Evolutionary conservation across 495 filamentous ascomycete genomes (phyloP).

Genomic region (Trichoderma erinaceum): DNA sequence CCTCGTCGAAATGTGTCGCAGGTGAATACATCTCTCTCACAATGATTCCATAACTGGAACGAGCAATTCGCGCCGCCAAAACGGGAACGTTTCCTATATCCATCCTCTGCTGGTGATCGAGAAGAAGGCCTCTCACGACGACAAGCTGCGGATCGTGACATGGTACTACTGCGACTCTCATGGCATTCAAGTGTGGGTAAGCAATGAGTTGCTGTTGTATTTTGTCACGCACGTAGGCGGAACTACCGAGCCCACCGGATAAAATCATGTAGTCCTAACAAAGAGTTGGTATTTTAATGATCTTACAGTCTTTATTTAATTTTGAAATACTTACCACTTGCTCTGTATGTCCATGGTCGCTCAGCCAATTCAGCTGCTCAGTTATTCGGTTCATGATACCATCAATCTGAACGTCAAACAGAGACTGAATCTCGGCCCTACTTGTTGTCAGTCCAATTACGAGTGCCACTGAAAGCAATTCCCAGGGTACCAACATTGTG

Average conservation of each 20-base stretch:
- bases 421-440: slow-evolving; percentile 42
- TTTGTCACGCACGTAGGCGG: slow-evolving; percentile 49
- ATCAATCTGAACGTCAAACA: slow-evolving; percentile 53
- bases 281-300: not conserved
- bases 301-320: not conserved
- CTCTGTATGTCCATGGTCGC: slow-evolving; percentile 36
- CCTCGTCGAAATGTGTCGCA: slow-evolving; percentile 37
- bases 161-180: too few species aligned
- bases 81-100: slow-evolving; percentile 16
- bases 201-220: slow-evolving; percentile 28
- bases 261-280: slow-evolving; percentile 50
- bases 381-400: slow-evolving; percentile 48
- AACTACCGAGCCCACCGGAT: slow-evolving; percentile 61
- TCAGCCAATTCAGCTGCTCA: slow-evolving; percentile 47
- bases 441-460: not conserved
- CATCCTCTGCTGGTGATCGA: too few species aligned
- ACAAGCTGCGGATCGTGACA: too few species aligned
- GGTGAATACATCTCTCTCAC: slow-evolving; percentile 43
- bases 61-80: slow-evolving; percentile 43
- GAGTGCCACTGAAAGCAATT: not conserved
- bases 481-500: slow-evolving; percentile 19
- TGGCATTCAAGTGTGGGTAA: too few species aligned
- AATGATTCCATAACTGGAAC: slow-evolving; percentile 52
- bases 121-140: slow-evolving; percentile 5
- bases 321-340: slow-evolving; percentile 37